Percentiles rank a stretch among this genome's conserved stretches.
Evolutionary conservation across 2,329 filamentous ascomycete genomes (phyloP).

Genomic region (Fusarium equiseti): DNA sequence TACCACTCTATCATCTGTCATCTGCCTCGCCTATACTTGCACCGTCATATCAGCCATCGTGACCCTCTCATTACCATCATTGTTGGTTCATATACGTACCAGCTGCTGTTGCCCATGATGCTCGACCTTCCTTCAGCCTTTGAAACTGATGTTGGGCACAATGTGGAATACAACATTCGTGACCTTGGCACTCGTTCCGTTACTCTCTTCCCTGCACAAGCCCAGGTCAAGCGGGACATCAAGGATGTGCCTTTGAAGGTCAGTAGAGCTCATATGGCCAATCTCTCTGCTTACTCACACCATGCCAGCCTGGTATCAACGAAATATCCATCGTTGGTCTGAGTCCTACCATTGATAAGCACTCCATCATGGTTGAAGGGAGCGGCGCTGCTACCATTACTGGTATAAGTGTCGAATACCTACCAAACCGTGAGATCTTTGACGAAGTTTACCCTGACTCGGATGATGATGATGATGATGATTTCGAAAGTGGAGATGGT

Average conservation of each 20-base stretch:
- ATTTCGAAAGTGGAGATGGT: conserved; percentile 47
- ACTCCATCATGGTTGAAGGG: conserved; percentile 72
- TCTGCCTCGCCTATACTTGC: neutral
- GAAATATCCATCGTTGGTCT: conserved; percentile 69
- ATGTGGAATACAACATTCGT: conserved; percentile 66
- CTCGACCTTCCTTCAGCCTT: neutral
- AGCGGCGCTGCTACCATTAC: conserved; percentile 67
- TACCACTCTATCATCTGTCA: neutral
- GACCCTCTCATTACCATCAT: neutral
- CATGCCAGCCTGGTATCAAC: conserved; percentile 64
- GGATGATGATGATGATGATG: conserved; percentile 50
- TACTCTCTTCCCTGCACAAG: conserved; percentile 71
- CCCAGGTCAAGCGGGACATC: conserved; percentile 71
- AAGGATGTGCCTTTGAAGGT: conserved; percentile 59
- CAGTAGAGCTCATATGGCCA: neutral
- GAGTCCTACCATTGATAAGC: conserved; percentile 66
- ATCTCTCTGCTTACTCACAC: neutral
- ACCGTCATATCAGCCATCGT: neutral
- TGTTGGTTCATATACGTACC: neutral
- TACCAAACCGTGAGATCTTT: conserved; percentile 67
- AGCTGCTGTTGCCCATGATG: neutral
- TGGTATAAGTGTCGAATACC: conserved; percentile 71
- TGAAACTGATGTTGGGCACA: conserved; percentile 56
- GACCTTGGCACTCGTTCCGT: conserved; percentile 71
- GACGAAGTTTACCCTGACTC: conserved; percentile 65